Evolutionary conservation across 768 basidiomycete species (phyloP).

Genomic region (Leccinum subtestaceum): DNA sequence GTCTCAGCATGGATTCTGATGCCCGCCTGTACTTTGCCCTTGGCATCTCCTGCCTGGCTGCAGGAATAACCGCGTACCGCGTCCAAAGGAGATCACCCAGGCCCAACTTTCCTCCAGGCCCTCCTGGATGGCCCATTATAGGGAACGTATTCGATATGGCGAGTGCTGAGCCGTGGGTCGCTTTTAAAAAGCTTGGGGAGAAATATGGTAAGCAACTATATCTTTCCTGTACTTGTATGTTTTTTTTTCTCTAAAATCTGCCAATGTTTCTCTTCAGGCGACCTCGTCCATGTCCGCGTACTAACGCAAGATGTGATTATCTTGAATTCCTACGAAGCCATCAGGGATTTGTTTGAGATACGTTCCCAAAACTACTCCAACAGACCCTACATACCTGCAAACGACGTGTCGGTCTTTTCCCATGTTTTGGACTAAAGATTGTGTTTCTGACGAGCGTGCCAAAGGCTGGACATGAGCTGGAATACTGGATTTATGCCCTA

Average conservation of each 20-base stretch:
- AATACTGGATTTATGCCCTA: constrained; percentile 5
- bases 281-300: constrained; percentile 6
- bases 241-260: too few species aligned
- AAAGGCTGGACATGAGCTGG: constrained; percentile 9
- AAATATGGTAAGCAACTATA: neutral
- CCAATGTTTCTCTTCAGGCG: neutral
- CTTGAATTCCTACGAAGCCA: constrained; percentile 10
- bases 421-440: neutral
- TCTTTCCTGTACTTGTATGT: neutral
- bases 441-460: neutral
- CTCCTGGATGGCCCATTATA: constrained; percentile 5
- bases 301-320: constrained; percentile 9
- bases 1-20: neutral
- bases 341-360: constrained; percentile 4
- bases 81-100: neutral
- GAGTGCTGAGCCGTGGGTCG: constrained; percentile 1
- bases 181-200: constrained; percentile 1
- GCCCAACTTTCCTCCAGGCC: constrained; percentile 4
- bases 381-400: constrained; percentile 4
- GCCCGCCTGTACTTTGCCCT: neutral
- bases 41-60: neutral
- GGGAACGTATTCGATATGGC: constrained; percentile 11
- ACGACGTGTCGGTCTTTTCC: constrained; percentile 1
- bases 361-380: constrained; percentile 10
- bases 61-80: neutral